A percentile compares a stretch with the other conserved stretches of the same genome.
These are phyloP conservation scores for Tulasnella sp. DNA, from an alignment of 768 basidiomycete genomes.

Conservation along the genomic window DNA sequence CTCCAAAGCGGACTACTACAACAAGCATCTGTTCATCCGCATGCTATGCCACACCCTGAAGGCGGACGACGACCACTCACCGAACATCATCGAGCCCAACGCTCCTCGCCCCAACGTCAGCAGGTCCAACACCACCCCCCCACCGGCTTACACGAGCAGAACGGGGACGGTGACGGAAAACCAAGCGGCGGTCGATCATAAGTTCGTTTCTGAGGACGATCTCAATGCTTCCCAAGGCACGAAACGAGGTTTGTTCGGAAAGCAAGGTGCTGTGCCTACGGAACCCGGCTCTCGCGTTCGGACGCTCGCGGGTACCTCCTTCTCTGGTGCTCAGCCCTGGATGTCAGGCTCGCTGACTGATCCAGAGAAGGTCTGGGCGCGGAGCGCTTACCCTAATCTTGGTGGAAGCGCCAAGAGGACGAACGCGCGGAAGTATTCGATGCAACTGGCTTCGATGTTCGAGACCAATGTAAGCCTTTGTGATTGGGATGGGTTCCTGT, in stretches of 20 bases:
- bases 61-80: background rate
- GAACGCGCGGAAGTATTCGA: conserved; percentile 8
- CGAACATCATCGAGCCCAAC: conserved; percentile 36
- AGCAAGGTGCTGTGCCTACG: background rate
- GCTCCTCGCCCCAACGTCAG: background rate
- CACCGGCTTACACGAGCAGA: background rate
- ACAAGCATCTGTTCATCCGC: conserved; percentile 66
- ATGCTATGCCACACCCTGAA: conserved; percentile 65
- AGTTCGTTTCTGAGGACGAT: background rate
- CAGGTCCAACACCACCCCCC: background rate
- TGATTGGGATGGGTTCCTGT: no score
- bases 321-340: conserved; percentile 47
- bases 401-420: background rate
- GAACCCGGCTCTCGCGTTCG: conserved; percentile 20
- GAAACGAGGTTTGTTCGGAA: background rate
- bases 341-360: conserved; percentile 7
- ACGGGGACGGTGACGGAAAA: background rate
- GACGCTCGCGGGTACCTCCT: conserved; percentile 40
- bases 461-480: background rate
- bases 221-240: background rate
- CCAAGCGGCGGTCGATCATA: background rate
- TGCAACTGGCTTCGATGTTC: conserved; percentile 10
- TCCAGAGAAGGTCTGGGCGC: conserved; percentile 19
- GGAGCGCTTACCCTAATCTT: background rate
- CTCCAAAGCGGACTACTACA: conserved; percentile 40